Conservation (phyloP, 352 stramenopile species). For the Pythium vanterpoolii region DNA sequence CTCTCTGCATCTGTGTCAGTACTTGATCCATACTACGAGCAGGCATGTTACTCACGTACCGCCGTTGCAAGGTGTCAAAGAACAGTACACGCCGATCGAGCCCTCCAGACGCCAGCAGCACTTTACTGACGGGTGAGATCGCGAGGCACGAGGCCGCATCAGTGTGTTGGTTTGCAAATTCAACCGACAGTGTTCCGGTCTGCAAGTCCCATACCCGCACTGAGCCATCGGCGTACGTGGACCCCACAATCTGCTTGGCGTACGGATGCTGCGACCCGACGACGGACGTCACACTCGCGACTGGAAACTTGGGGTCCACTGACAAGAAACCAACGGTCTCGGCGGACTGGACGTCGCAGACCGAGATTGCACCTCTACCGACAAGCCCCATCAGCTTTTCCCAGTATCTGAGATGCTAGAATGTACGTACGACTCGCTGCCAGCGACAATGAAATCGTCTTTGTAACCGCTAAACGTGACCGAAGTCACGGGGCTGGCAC, state of each 20-base stretch:
- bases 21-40: background rate
- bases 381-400: background rate
- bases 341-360: slow-evolving; percentile 60
- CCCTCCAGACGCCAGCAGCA: slow-evolving; percentile 51
- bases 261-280: slow-evolving; percentile 64
- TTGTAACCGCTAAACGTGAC: slow-evolving; percentile 72
- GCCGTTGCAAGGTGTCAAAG: slow-evolving; percentile 58
- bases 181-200: slow-evolving; percentile 46
- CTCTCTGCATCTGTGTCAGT: slow-evolving; percentile 28
- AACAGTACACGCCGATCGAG: slow-evolving; percentile 72
- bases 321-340: slow-evolving; percentile 48
- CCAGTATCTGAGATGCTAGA: no score
- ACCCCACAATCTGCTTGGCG: slow-evolving; percentile 46
- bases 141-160: slow-evolving; percentile 48
- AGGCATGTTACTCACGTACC: slow-evolving; percentile 27
- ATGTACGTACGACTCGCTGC: slow-evolving; percentile 56
- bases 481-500: slow-evolving; percentile 55
- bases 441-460: slow-evolving; percentile 66
- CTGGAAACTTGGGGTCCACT: slow-evolving; percentile 39
- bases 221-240: slow-evolving; percentile 58
- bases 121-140: slow-evolving; percentile 71
- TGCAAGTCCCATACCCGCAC: slow-evolving; percentile 66
- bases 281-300: slow-evolving; percentile 50
- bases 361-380: slow-evolving; percentile 51
- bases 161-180: slow-evolving; percentile 58